Conservation (phyloP, 108 stramenopile species). For the Parmales sp. region DNA sequence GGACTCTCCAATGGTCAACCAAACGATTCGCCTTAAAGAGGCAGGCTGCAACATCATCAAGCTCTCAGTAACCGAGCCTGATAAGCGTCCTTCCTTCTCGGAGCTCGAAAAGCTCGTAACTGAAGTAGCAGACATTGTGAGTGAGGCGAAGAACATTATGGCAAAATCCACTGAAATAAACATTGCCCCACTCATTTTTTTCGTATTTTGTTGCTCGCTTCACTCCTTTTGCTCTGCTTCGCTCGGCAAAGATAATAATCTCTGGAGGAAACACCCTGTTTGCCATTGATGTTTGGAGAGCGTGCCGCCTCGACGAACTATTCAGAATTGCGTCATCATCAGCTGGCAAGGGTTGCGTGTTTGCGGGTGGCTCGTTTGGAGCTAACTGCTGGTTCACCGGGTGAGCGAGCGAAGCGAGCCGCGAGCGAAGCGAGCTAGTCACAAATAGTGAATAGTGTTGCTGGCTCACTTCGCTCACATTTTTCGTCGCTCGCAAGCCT, state of each 20-base stretch:
- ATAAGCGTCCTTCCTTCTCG: too few relatives aligned
- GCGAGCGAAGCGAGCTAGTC: slow-evolving; percentile 29
- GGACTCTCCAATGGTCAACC: background rate
- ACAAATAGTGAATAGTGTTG: background rate
- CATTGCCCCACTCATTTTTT: background rate
- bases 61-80: background rate
- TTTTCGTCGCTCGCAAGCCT: slow-evolving; percentile 27
- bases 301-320: slow-evolving; percentile 40
- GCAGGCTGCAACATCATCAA: background rate
- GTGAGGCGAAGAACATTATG: background rate
- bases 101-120: too few relatives aligned
- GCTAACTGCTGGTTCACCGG: slow-evolving; percentile 79
- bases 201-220: background rate
- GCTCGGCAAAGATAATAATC: slow-evolving; percentile 53
- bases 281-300: slow-evolving; percentile 64
- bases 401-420: slow-evolving; percentile 53
- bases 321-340: slow-evolving; percentile 23
- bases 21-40: background rate
- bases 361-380: slow-evolving; percentile 67
- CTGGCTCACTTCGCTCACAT: slow-evolving; percentile 29
- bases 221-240: background rate
- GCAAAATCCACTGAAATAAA: background rate
- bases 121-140: too few relatives aligned
- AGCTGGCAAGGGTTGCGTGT: slow-evolving; percentile 34
- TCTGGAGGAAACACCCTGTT: slow-evolving; percentile 74